phyloP scores from a whole-genome alignment of 2,329 filamentous ascomycete species.

The Leptographium wingfieldii region DNA sequence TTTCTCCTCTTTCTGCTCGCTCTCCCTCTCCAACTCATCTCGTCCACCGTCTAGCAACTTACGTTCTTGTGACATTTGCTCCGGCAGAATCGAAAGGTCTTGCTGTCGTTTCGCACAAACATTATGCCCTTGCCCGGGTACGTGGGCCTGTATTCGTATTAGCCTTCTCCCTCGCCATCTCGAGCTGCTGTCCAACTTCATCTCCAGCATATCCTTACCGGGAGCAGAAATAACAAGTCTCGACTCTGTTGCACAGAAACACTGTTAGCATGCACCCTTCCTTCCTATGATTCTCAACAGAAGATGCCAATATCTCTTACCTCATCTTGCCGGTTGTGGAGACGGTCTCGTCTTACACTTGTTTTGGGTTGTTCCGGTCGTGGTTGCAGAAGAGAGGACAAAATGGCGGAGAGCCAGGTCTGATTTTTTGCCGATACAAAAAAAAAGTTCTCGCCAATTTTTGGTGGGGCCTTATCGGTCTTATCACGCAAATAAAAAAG shows the following conservation, averaged over 20 bases:
- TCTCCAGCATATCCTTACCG: constrained; percentile 25
- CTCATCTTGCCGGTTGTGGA: constrained; percentile 7
- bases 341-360: not conserved
- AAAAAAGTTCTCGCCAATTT: constrained; percentile 5
- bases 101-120: constrained; percentile 37
- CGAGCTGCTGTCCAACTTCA: not conserved
- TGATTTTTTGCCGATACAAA: constrained; percentile 8
- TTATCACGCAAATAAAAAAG: constrained; percentile 2
- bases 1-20: not conserved
- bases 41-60: constrained; percentile 10
- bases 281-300: not conserved
- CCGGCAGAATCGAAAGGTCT: constrained; percentile 46
- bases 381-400: not conserved
- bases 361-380: not conserved
- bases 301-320: not conserved
- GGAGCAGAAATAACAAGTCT: constrained; percentile 61
- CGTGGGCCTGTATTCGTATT: constrained; percentile 23
- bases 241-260: constrained; percentile 28
- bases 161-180: constrained; percentile 45
- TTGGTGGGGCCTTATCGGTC: constrained; percentile 13
- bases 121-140: constrained; percentile 45
- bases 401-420: constrained; percentile 10
- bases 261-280: not conserved
- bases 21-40: too few species aligned
- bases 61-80: constrained; percentile 50